A percentile compares a stretch with the other conserved stretches of the same genome.
These are phyloP conservation scores for Backusella westeae DNA, from an alignment of 192 early-diverging fungal genomes.

Conservation along the genomic window DNA sequence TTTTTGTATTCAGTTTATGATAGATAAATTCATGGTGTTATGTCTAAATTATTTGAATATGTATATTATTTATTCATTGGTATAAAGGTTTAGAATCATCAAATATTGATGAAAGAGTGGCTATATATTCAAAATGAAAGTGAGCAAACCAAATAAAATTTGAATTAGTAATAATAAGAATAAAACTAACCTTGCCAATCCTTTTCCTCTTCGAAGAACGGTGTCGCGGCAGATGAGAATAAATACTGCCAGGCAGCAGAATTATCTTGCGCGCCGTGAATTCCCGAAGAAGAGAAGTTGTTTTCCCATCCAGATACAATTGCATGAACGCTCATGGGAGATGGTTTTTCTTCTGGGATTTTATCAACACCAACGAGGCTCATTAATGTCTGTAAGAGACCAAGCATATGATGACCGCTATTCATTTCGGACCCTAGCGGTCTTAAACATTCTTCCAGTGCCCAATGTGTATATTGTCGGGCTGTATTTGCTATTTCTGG, in stretches of 20 bases:
- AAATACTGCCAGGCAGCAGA: slow-evolving; percentile 15
- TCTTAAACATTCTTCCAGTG: slow-evolving; percentile 19
- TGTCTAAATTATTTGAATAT: background rate
- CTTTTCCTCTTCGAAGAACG: slow-evolving; percentile 4
- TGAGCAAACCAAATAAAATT: background rate
- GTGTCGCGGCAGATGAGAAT: slow-evolving; percentile 15
- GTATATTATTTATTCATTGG: background rate
- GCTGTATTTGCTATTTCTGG: slow-evolving; percentile 16
- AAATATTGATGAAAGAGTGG: slow-evolving; percentile 5
- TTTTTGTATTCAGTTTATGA: no score
- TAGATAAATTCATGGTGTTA: background rate
- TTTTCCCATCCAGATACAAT: slow-evolving; percentile 9
- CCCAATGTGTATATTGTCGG: background rate
- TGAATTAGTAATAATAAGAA: background rate
- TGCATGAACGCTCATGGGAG: slow-evolving; percentile 12
- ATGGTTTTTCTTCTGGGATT: background rate
- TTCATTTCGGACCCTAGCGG: slow-evolving; percentile 4
- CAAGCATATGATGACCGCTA: background rate
- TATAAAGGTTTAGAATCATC: background rate
- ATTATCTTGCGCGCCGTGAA: background rate
- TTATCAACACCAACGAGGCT: slow-evolving; percentile 8
- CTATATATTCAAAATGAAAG: background rate
- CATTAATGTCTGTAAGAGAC: slow-evolving; percentile 1
- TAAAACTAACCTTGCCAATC: background rate
- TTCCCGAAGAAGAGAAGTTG: background rate